Base-by-base conservation (phyloP, 352 stramenopile species). In the Pythium scleroteichum region DNA sequence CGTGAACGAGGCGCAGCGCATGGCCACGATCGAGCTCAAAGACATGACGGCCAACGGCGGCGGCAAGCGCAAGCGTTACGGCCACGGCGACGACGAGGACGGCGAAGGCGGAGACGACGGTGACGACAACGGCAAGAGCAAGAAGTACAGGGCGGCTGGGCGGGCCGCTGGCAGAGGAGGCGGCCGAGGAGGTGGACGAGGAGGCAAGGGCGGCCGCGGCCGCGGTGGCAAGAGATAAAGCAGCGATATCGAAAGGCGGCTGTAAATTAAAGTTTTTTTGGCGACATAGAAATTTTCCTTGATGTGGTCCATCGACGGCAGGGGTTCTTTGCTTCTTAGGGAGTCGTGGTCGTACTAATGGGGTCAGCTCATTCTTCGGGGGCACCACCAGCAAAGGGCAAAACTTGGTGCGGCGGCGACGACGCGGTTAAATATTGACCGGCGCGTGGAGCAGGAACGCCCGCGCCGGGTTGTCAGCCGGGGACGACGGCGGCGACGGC, bases 1-100 rank as follows among this genome's bases (percentile, higher is more conserved):
- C 39, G 97, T 99, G 40, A 98, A 88, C 56, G 97, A 99, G 69
- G 97, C 97, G 1, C 96, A 99, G 74, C 84, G 97, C 63, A 92
- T 99, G 56, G 95, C 95, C 9, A 90, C 85, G 10, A 87, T 94
- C 51, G 81, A 96, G 72, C 85, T 97, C 74, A 95, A 92, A 68
- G 89, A 97, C 29, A 76, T 83, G 29, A 76, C 59, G 47, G 73
- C 68, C 10, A 92, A 88, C 58, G 71, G 79, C 22, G 72, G 78
- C 19, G 38, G 49, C 12, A 90, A 90, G 63, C 82, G 83, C 42
- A 74, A 76, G 29, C 78, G 82, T 13, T 87, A 90, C 60, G 73
- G 62, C 14, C 73, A 84, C 17, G 82, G 79, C 51, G 78, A 79
- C 17, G 75, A 83, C 17, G 75, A 84, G 35, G 75, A 78, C 24